Evolutionary conservation across 257 asterid species (phyloP), one percentile per base, ranked within the genome.

Genomic region (Solanum rostratum): DNA sequence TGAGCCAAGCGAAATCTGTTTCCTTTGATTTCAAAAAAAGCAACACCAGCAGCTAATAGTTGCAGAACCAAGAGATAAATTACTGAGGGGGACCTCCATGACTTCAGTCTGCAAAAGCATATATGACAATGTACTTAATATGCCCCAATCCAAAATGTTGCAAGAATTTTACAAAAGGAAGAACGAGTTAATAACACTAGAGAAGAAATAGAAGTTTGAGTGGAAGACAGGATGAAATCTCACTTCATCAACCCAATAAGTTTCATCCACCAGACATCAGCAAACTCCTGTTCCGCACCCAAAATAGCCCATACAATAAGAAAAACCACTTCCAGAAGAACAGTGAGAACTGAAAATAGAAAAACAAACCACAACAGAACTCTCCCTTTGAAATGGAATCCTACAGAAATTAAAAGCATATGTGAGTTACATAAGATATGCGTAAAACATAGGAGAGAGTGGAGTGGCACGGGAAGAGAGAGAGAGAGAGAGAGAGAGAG

Each of bases 231-330:
- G 83, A 85, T 45, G 30, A 87, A 63, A 39, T 65, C 93, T 68
- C 88, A 94, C 98, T 85, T 87, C 92, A 92, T 90, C 82, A 94
- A 85, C 82, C 98, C 98, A 70, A 94, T 85, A 65, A 93, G 93
- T 84, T 90, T 91, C 84, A 89, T 85, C 97, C 98, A 94, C 97
- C 94, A 91, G 79, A 85, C 90, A 90, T 91, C 97, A 55, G 92
- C 89, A 84, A 84, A 79, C 68, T 82, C 87, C 94, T 91, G 87
- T 88, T 89, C 85, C 12, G 89, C 65, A 86, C 91, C 92, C 87
- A 85, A 83, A 87, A 88, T 71, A 85, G 92, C 92, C 83, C 86
- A 84, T 66, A 91, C 41, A 54, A 80, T 50, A 84, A 93, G 91
- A 92, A 90, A 92, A 84, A 60, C 29, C 85, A 87, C 89, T 94